phyloP scores from a whole-genome alignment of 2,329 filamentous ascomycete genomes.

The Pseudogymnoascus sp. region DNA sequence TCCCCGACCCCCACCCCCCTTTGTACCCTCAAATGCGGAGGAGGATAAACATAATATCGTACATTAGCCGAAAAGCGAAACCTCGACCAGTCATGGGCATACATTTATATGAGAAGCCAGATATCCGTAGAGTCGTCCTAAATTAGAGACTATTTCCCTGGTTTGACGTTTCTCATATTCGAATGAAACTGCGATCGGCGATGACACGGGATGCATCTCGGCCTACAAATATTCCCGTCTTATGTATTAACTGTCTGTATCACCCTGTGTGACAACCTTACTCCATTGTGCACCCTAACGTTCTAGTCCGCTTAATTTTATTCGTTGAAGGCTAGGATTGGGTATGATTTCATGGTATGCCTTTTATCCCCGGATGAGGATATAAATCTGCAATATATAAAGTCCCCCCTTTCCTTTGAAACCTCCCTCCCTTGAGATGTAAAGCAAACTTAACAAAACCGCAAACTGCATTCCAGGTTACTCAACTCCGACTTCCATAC shows the following conservation, averaged over 20 bases:
- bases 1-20: too few species aligned
- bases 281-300: background rate
- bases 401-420: background rate
- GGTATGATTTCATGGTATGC: background rate
- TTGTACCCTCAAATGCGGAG: background rate
- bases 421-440: background rate
- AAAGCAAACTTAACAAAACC: background rate
- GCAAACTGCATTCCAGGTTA: background rate
- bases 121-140: background rate
- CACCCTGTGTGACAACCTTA: background rate
- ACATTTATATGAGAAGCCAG: background rate
- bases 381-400: background rate
- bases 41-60: background rate
- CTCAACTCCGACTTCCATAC: background rate
- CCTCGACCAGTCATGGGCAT: background rate
- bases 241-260: background rate
- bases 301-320: background rate
- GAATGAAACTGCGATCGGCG: background rate
- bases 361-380: background rate
- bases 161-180: background rate
- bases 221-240: background rate
- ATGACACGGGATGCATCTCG: background rate
- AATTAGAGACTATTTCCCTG: background rate
- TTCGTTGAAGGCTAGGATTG: background rate
- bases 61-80: slow-evolving; percentile 1